Percentiles rank a stretch among this genome's conserved stretches.
These are phyloP conservation scores for Gonium pectorale DNA, from an alignment of 139 green algal genomes.

Conservation along the genomic window DNA sequence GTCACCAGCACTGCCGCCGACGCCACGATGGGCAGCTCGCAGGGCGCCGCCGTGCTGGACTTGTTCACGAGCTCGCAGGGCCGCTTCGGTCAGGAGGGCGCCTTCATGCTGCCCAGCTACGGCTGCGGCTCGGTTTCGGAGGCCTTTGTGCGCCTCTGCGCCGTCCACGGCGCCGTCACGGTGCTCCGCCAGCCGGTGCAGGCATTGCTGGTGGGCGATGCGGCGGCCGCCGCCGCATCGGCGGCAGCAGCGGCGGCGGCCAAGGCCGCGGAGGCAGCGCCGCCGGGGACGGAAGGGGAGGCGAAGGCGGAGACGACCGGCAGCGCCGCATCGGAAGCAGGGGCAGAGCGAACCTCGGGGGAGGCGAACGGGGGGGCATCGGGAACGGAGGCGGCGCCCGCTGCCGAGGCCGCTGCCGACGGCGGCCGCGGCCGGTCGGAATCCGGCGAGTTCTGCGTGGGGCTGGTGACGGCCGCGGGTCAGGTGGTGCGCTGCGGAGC, in stretches of 20 bases:
- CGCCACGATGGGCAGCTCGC: not conserved
- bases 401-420: not conserved
- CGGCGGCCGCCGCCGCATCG: not conserved
- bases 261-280: not conserved
- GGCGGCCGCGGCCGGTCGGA: not conserved
- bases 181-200: conserved; percentile 59
- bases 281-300: not conserved
- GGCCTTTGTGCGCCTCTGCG: conserved; percentile 58
- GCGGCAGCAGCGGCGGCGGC: not conserved
- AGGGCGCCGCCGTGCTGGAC: conserved; percentile 47
- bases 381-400: not conserved
- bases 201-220: conserved; percentile 39
- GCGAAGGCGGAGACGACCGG: not conserved
- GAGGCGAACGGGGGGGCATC: not conserved
- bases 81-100: conserved; percentile 53
- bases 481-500: conserved; percentile 30
- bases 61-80: conserved; percentile 67
- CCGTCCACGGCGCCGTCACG: conserved; percentile 67
- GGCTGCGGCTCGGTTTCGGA: conserved; percentile 77
- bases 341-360: too few species aligned
- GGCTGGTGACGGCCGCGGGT: conserved; percentile 6
- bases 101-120: conserved; percentile 80
- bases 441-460: not conserved
- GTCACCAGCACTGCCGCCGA: not conserved
- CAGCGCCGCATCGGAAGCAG: not conserved